These are phyloP conservation scores for Trichomonascus vanleenenianus DNA, from an alignment of 805 yeast genomes.

Conservation along the genomic window DNA sequence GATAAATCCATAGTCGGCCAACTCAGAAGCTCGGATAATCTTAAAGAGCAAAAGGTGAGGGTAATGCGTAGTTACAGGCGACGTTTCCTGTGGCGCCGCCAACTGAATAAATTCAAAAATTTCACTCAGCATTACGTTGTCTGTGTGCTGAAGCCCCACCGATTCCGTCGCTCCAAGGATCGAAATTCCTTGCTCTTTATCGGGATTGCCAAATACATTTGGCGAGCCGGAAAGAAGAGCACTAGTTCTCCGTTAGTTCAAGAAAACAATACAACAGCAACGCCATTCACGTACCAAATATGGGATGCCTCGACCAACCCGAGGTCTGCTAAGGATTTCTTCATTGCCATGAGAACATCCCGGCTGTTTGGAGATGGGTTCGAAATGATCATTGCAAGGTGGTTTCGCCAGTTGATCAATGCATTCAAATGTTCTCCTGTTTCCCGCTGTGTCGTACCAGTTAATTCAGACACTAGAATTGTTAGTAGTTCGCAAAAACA, in stretches of 20 bases:
- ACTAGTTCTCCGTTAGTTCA: conserved; percentile 9
- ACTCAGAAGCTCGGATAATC: conserved; percentile 55
- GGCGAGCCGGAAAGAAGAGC: conserved; percentile 25
- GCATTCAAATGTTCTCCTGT: not conserved
- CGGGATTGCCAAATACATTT: conserved; percentile 22
- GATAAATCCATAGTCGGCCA: conserved; percentile 60
- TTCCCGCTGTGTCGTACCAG: not conserved
- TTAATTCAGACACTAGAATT: conserved; percentile 7
- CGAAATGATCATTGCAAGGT: conserved; percentile 24
- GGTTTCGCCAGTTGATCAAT: conserved; percentile 26
- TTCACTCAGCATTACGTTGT: conserved; percentile 53
- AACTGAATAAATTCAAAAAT: conserved; percentile 52
- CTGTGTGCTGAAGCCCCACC: conserved; percentile 37
- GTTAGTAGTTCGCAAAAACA: not conserved
- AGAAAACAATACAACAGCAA: not conserved
- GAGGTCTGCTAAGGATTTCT: conserved; percentile 29
- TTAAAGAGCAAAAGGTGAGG: conserved; percentile 55
- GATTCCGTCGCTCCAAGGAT: conserved; percentile 23
- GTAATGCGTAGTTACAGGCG: conserved; percentile 20
- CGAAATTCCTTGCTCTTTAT: conserved; percentile 14
- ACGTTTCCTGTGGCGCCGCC: conserved; percentile 26
- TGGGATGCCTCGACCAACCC: conserved; percentile 36
- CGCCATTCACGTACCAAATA: conserved; percentile 24
- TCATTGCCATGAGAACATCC: conserved; percentile 30
- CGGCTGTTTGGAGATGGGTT: conserved; percentile 23